These are phyloP conservation scores for Lentinula edodes DNA, from an alignment of 768 basidiomycete species.

Conservation along the genomic window DNA sequence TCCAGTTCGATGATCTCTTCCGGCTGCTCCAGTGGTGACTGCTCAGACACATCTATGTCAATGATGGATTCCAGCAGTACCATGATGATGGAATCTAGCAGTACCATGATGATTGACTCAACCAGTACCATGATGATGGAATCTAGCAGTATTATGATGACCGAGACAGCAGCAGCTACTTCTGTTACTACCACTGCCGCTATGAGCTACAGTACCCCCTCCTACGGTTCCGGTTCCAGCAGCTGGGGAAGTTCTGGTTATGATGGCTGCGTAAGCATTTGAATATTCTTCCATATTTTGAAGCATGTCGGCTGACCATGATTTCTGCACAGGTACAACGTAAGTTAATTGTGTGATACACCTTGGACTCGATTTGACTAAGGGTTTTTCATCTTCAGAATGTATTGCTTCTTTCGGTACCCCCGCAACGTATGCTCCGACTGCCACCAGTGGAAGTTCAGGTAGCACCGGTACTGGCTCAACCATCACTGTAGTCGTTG, in stretches of 20 bases:
- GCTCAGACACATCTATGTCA: neutral
- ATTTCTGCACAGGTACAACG: slow-evolving; percentile 36
- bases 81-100: slow-evolving; percentile 21
- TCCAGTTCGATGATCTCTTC: slow-evolving; percentile 6
- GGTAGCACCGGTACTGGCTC: slow-evolving; percentile 43
- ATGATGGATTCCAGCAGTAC: neutral
- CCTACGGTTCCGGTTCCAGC: slow-evolving; percentile 59
- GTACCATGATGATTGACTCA: neutral
- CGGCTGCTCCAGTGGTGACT: slow-evolving; percentile 10
- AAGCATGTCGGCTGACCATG: neutral
- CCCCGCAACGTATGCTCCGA: slow-evolving; percentile 27
- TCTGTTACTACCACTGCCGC: slow-evolving; percentile 21
- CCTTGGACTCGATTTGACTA: neutral
- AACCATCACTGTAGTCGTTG: slow-evolving; percentile 75
- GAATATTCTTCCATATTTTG: neutral
- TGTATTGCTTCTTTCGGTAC: slow-evolving; percentile 58
- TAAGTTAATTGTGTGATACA: slow-evolving; percentile 26
- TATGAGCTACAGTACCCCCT: slow-evolving; percentile 32
- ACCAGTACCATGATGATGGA: neutral
- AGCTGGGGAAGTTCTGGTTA: slow-evolving; percentile 56
- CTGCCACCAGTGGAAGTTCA: slow-evolving; percentile 16
- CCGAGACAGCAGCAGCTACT: slow-evolving; percentile 9
- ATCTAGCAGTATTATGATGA: neutral
- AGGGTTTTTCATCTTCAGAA: neutral
- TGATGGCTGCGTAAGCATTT: slow-evolving; percentile 44